Evolutionary conservation across 352 stramenopile genomes (phyloP), one percentile per base, ranked within the genome.

Genomic region (Blastocystis sp.): DNA sequence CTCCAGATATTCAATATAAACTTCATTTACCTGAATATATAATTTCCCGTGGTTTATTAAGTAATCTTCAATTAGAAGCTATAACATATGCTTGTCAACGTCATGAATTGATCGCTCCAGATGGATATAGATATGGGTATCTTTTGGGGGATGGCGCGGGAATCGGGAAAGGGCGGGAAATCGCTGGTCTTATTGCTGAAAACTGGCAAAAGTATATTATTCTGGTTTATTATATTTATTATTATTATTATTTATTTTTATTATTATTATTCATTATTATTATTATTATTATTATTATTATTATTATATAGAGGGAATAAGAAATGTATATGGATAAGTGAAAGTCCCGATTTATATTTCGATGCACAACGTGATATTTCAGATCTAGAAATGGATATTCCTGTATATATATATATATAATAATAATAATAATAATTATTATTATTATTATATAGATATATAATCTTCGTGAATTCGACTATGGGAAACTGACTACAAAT

Each of bases 111-210:
- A 52, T 68, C 11, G 45, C 70, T 45, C 57, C 70, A 13, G 64
- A 55, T 33, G 67, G 49, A 16, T 59, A 45, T 27, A 36, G 49
- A 7, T 59, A 44, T 24, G 75, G 77, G 45, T 84, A 82, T 58
- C 79, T 84, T 67, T 65, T 84, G 18, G 77, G 77, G 28, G 77
- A 84, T 27, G 49, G 49, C 19, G 68, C 68, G 4, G 76, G 75
- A 30, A 75, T 83, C 41, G 78, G 78, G 1, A 83, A 85, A 57
- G 78, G 78, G 7, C 69, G 78, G 0, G 75, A 83, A 59, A 72
- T 83, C 21, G 72, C 75, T 9, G 75, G 71, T 4, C 69, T 81
- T 18, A 68, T 85, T 7, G 66, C 73, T 10, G 74, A 85, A 58
- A 72, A 77, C 27, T 72, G 70, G 28, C 54, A 70, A 1, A 47